These are phyloP conservation scores for Podospora anserina DNA, from an alignment of 495 filamentous ascomycete genomes.

Conservation along the genomic window DNA sequence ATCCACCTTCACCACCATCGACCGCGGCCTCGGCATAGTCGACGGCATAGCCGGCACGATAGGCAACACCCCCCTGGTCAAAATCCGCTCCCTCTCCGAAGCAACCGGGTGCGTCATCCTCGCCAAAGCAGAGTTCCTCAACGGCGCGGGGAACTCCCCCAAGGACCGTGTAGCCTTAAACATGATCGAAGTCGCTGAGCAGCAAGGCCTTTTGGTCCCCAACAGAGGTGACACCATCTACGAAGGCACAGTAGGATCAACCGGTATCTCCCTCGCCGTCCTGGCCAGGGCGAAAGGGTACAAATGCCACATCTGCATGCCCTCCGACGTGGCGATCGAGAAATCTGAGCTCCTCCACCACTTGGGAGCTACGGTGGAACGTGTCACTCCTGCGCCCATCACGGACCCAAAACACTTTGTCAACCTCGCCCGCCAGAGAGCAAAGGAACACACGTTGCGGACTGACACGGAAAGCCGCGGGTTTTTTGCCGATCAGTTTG, in stretches of 20 bases:
- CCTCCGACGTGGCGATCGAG: constrained; percentile 82
- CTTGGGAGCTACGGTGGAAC: constrained; percentile 85
- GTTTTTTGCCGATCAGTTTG: constrained; percentile 97
- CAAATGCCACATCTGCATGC: constrained; percentile 94
- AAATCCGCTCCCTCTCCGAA: constrained; percentile 81
- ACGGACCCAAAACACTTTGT: constrained; percentile 89
- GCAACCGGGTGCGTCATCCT: constrained; percentile 92
- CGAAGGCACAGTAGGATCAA: constrained; percentile 94
- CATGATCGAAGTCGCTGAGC: constrained; percentile 83
- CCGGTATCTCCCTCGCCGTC: constrained; percentile 88
- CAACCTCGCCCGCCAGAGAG: constrained; percentile 80
- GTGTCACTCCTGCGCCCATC: constrained; percentile 87
- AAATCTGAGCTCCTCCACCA: constrained; percentile 86
- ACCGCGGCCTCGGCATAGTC: constrained; percentile 32
- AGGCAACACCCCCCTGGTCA: constrained; percentile 87
- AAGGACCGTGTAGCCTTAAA: constrained; percentile 92
- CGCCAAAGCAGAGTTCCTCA: constrained; percentile 94
- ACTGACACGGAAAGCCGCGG: constrained; percentile 52
- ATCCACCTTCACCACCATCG: constrained; percentile 12
- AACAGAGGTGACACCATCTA: constrained; percentile 89
- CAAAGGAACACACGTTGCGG: constrained; percentile 59
- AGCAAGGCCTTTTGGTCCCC: constrained; percentile 70
- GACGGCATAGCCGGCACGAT: constrained; percentile 90
- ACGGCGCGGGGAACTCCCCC: constrained; percentile 90
- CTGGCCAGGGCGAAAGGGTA: constrained; percentile 87